phyloP scores from a whole-genome alignment of 306 rosid genomes.

The Medicago truncatula region MtrunA17r5.0-ANR NC_053049.1:43051001-43051500 shows the following conservation, averaged over 20 bases:
- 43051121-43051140: conserved; percentile 10
- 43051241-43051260: conserved; percentile 50
- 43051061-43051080: conserved; percentile 16
- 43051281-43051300: conserved; percentile 61
- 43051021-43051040: conserved; percentile 6
- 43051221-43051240: conserved; percentile 56
- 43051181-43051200: not conserved
- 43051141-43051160: not conserved
- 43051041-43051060: not conserved
- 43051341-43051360: conserved; percentile 83
- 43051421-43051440: not conserved
- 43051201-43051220: conserved; percentile 30
- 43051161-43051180: not conserved
- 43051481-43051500: conserved; percentile 40
- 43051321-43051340: conserved; percentile 71
- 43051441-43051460: not conserved
- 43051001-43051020: not conserved
- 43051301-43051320: conserved; percentile 87
- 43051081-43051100: not conserved
- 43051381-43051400: not conserved
- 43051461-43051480: not conserved
- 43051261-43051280: conserved; percentile 65
- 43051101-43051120: not conserved
- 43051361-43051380: conserved; percentile 55
- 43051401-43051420: not conserved